phyloP scores from a whole-genome alignment of 2,329 filamentous ascomycete species.

The Cercospora sojina region DNA sequence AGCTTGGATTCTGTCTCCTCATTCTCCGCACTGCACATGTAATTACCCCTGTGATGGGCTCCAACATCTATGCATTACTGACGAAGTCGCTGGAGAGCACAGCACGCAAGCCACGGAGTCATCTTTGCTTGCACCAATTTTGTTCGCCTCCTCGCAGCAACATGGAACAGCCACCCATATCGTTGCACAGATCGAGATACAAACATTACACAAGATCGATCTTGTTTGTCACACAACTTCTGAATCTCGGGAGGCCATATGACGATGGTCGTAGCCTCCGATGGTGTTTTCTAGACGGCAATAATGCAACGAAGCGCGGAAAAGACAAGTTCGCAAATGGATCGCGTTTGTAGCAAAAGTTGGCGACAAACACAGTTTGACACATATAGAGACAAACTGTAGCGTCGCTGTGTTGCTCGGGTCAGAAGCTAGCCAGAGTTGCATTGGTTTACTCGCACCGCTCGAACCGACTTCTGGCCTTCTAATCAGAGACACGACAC shows the following conservation, averaged over 20 bases:
- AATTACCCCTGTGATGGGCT: not conserved
- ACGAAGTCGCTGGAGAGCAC: not conserved
- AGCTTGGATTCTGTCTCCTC: not conserved
- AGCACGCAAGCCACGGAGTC: not conserved
- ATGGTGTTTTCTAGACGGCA: slow-evolving; percentile 2
- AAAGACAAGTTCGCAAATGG: not conserved
- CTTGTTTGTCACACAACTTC: not conserved
- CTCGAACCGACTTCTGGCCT: not conserved
- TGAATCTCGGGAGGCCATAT: not conserved
- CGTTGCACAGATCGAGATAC: not conserved
- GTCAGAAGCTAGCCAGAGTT: not conserved
- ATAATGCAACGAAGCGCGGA: not conserved
- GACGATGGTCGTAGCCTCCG: not conserved
- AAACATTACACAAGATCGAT: not conserved
- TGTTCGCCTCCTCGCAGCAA: not conserved
- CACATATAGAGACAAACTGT: not conserved
- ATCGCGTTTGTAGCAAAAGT: slow-evolving; percentile 12
- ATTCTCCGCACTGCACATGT: not conserved
- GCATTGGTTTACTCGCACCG: not conserved
- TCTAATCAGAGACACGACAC: not conserved
- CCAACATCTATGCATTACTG: not conserved
- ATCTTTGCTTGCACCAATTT: not conserved
- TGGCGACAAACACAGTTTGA: not conserved
- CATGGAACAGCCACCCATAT: not conserved
- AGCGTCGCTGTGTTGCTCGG: not conserved